Percentiles rank a stretch among this genome's conserved stretches.
phyloP scores from a whole-genome alignment of 768 basidiomycete species.

The Plicaturopsis crispa region DNA sequence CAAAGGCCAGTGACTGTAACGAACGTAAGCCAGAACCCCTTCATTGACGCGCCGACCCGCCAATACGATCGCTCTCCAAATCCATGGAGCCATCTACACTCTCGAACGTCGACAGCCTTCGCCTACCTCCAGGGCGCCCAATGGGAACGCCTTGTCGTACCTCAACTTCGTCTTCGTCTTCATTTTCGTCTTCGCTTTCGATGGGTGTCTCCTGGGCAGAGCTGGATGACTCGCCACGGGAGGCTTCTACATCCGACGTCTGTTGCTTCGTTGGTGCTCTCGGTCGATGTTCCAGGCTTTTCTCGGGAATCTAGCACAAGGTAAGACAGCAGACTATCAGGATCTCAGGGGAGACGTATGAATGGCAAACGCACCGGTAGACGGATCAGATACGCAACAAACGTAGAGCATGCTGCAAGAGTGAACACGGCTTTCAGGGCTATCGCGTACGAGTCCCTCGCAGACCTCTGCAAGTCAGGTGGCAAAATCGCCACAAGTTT shows the following conservation, averaged over 20 bases:
- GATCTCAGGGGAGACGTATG: background rate
- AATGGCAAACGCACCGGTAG: conserved; percentile 33
- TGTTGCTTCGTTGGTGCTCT: background rate
- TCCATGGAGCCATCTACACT: conserved; percentile 39
- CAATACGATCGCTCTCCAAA: conserved; percentile 33
- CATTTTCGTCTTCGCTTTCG: conserved; percentile 11
- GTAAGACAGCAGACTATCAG: background rate
- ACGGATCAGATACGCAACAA: conserved; percentile 42
- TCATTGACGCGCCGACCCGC: conserved; percentile 25
- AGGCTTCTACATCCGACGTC: conserved; percentile 6
- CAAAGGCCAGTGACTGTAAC: no score
- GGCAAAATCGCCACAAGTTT: conserved; percentile 37
- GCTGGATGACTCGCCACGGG: conserved; percentile 4
- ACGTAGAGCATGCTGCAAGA: conserved; percentile 40
- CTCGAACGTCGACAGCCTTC: conserved; percentile 45
- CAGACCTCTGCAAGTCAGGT: conserved; percentile 37
- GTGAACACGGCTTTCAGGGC: conserved; percentile 47
- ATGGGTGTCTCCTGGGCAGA: conserved; percentile 7
- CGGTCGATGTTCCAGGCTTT: conserved; percentile 10
- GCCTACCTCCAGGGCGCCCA: conserved; percentile 3
- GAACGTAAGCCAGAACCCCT: background rate
- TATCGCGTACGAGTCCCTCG: conserved; percentile 45
- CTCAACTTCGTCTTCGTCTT: conserved; percentile 5
- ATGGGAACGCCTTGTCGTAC: background rate
- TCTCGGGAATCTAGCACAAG: conserved; percentile 32